Conservation (phyloP, 805 yeast species). For the Metschnikowia sp. region DNA sequence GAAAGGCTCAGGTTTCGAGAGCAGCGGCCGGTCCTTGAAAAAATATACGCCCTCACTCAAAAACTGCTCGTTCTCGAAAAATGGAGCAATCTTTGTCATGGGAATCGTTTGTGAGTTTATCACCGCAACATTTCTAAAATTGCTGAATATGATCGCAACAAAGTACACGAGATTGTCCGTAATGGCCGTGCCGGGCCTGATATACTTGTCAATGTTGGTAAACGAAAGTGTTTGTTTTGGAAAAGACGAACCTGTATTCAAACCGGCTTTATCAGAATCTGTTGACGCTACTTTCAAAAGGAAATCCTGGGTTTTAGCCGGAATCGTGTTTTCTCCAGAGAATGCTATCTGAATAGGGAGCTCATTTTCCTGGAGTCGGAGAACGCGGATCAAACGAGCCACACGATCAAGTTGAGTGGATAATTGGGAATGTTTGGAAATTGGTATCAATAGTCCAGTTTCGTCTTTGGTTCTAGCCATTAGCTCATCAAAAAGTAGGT, state of each 20-base stretch:
- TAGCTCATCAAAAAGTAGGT: neutral
- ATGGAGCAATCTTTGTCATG: neutral
- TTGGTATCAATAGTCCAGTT: conserved; percentile 32
- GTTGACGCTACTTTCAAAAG: conserved; percentile 8
- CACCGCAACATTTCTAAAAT: conserved; percentile 6
- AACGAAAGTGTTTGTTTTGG: conserved; percentile 26
- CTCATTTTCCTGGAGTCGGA: conserved; percentile 24
- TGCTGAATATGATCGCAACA: conserved; percentile 3
- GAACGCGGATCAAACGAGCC: conserved; percentile 21
- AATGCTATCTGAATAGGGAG: conserved; percentile 31
- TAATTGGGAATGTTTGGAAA: conserved; percentile 11
- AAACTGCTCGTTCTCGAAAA: conserved; percentile 22
- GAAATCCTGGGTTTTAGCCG: conserved; percentile 1
- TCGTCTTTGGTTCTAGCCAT: conserved; percentile 19
- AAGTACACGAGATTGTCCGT: conserved; percentile 2
- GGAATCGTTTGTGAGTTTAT: conserved; percentile 9
- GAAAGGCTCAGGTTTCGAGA: conserved; percentile 17
- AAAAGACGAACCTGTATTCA: neutral
- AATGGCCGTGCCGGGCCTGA: neutral
- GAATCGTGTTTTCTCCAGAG: conserved; percentile 11
- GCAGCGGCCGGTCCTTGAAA: conserved; percentile 27
- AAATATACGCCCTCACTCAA: conserved; percentile 23
- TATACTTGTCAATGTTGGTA: conserved; percentile 21
- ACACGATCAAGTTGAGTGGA: conserved; percentile 18
- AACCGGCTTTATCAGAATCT: neutral